Percentiles rank a stretch among this genome's conserved stretches.
Evolutionary conservation across 1,284 basidiomycete species (phyloP).

Genomic region (Ustilago tritici): DNA sequence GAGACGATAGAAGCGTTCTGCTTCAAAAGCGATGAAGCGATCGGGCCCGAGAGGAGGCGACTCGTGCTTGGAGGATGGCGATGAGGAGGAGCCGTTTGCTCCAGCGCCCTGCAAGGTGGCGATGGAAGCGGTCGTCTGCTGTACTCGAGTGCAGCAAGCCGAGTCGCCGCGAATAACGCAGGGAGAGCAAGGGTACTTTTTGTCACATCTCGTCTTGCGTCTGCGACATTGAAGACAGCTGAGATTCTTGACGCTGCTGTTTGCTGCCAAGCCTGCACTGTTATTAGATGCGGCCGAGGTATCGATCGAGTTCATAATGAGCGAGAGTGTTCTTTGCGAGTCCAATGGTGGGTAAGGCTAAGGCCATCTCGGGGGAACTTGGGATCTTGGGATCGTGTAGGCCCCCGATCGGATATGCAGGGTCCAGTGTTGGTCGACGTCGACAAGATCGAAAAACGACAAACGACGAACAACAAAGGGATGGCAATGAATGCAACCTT

Average conservation of each 20-base stretch:
- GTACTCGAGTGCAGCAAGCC: conserved; percentile 41
- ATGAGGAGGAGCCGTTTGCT: conserved; percentile 14
- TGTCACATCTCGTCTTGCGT: conserved; percentile 50
- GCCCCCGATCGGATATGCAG: background rate
- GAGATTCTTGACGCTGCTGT: conserved; percentile 49
- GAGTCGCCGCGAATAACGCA: conserved; percentile 48
- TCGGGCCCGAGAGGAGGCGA: conserved; percentile 20
- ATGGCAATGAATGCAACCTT: no score
- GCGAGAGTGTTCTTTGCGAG: background rate
- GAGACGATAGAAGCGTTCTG: conserved; percentile 36
- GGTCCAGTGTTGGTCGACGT: background rate
- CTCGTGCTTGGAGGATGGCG: conserved; percentile 26
- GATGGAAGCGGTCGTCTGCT: conserved; percentile 51
- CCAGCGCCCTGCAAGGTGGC: conserved; percentile 18
- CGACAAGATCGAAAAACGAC: background rate
- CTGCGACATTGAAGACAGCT: conserved; percentile 51
- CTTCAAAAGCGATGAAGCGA: conserved; percentile 34
- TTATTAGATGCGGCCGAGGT: background rate
- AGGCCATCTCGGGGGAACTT: background rate
- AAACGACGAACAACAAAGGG: background rate
- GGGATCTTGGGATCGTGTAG: background rate
- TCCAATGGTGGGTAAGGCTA: background rate
- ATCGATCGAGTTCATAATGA: background rate
- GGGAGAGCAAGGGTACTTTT: conserved; percentile 49
- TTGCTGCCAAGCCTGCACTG: conserved; percentile 1